A percentile compares a stretch with the other conserved stretches of the same genome.
phyloP scores from a whole-genome alignment of 306 rosid species.

The Canavalia gladiata region DNA sequence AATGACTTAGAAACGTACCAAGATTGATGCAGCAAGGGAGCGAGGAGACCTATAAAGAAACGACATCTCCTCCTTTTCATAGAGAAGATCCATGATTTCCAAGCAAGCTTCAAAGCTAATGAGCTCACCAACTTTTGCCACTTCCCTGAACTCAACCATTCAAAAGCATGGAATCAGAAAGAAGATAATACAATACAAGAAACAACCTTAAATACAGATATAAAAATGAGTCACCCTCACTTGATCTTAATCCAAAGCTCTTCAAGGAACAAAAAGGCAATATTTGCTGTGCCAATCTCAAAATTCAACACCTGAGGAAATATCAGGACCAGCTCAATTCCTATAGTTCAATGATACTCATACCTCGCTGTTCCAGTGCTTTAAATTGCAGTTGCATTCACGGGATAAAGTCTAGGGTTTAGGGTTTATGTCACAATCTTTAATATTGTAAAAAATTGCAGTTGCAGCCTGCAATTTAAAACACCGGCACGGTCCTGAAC shows the following conservation, averaged over 20 bases:
- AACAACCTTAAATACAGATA: conserved; percentile 14
- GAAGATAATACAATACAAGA: conserved; percentile 18
- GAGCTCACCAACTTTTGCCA: conserved; percentile 82
- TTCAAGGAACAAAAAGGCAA: conserved; percentile 70
- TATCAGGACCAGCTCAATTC: conserved; percentile 30
- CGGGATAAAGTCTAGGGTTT: no score
- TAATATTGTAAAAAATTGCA: no score
- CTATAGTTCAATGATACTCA: conserved; percentile 1
- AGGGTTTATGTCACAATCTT: no score
- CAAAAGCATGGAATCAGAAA: conserved; percentile 2
- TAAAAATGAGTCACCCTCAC: conserved; percentile 63
- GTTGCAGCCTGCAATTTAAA: no score
- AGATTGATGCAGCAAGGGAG: conserved; percentile 79
- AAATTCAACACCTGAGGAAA: conserved; percentile 74
- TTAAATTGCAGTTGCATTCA: no score
- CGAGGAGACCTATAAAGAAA: conserved; percentile 61
- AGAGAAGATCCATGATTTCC: conserved; percentile 89
- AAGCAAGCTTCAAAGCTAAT: conserved; percentile 80
- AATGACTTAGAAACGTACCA: conserved; percentile 58
- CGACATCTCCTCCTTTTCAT: conserved; percentile 79
- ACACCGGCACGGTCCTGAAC: no score
- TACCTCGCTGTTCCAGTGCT: background rate
- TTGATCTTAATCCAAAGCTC: conserved; percentile 76
- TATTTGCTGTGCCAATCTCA: conserved; percentile 80
- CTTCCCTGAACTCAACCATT: conserved; percentile 64